phyloP scores from a whole-genome alignment of 1,139 yeast genomes.

The Suhomyces bokatorum region DNA sequence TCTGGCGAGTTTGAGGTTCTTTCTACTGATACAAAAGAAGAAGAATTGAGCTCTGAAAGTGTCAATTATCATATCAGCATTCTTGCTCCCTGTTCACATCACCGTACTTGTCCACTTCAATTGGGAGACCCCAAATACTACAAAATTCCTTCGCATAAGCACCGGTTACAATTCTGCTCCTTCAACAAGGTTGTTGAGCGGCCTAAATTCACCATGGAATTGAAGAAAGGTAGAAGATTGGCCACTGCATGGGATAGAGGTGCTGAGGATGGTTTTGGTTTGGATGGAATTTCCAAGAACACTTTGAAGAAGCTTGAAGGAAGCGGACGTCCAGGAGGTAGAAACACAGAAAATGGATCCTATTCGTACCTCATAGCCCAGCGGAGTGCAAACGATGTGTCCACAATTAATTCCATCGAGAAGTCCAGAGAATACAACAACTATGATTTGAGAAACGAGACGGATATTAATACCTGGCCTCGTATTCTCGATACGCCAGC shows the following conservation, averaged over 20 bases:
- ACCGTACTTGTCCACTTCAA: constrained; percentile 83
- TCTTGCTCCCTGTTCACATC: constrained; percentile 92
- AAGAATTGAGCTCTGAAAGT: constrained; percentile 21
- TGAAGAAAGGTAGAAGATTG: constrained; percentile 76
- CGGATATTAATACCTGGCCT: constrained; percentile 57
- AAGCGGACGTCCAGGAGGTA: constrained; percentile 72
- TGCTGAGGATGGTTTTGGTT: constrained; percentile 55
- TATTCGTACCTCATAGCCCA: constrained; percentile 76
- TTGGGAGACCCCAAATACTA: constrained; percentile 70
- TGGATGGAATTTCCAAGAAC: constrained; percentile 30
- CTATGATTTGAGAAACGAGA: constrained; percentile 24
- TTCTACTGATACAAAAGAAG: constrained; percentile 25
- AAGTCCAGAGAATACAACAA: constrained; percentile 31
- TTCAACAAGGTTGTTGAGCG: constrained; percentile 73
- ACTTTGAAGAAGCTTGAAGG: constrained; percentile 40
- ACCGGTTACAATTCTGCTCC: constrained; percentile 69
- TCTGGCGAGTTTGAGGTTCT: constrained; percentile 41
- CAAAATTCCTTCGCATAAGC: constrained; percentile 59
- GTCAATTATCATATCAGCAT: constrained; percentile 59
- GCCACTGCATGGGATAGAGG: constrained; percentile 71
- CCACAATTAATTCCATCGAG: constrained; percentile 37
- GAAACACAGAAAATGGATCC: constrained; percentile 70
- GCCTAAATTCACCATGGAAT: constrained; percentile 74
- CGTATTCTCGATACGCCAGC: constrained; percentile 72
- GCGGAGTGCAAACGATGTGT: constrained; percentile 46